phyloP scores from a whole-genome alignment of 2,329 filamentous ascomycete genomes.

The Setomelanomma holmii region DNA sequence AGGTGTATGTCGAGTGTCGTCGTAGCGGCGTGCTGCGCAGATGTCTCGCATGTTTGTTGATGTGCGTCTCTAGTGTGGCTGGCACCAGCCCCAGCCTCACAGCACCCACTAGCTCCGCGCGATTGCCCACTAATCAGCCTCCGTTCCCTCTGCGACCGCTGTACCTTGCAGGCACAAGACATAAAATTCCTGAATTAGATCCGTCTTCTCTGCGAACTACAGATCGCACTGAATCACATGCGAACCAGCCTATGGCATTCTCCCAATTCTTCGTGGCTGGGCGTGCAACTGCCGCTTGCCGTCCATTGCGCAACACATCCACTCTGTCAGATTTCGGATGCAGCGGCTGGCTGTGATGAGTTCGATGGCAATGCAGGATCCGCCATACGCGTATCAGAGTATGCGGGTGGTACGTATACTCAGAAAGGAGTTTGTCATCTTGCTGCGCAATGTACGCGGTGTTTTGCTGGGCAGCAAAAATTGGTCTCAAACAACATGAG shows the following conservation, averaged over 20 bases:
- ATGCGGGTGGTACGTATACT: conserved; percentile 9
- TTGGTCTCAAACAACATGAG: neutral
- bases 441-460: neutral
- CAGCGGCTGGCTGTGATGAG: conserved; percentile 1
- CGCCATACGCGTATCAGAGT: neutral
- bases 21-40: conserved; percentile 5
- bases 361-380: neutral
- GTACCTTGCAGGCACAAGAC: conserved; percentile 22
- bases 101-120: conserved; percentile 10
- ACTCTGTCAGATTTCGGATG: conserved; percentile 7
- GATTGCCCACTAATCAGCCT: conserved; percentile 1
- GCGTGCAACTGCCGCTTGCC: conserved; percentile 3
- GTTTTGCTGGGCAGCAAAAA: neutral
- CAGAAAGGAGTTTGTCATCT: neutral
- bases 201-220: conserved; percentile 1
- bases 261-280: neutral
- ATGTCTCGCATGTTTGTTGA: conserved; percentile 12
- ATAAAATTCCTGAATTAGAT: conserved; percentile 15
- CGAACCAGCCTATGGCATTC: neutral
- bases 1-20: conserved; percentile 20
- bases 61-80: conserved; percentile 27
- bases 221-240: neutral
- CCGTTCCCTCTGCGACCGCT: neutral
- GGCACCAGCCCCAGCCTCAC: conserved; percentile 19
- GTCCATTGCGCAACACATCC: conserved; percentile 3